Conservation (phyloP, 139 green algal genomes). For the Chlamydomonas applanata region DNA sequence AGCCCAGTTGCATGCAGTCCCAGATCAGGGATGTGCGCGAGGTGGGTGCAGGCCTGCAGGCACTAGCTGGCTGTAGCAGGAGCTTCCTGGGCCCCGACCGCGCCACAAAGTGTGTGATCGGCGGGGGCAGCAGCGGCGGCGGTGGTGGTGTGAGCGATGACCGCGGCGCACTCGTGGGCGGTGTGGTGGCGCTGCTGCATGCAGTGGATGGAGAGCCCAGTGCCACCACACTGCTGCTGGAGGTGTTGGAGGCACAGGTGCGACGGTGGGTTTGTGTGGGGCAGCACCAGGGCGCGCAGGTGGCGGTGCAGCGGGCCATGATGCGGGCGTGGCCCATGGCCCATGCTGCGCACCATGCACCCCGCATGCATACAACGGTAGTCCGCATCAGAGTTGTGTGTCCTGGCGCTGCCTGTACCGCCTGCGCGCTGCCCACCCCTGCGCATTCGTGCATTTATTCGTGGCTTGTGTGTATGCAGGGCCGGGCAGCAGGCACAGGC, state of each 20-base stretch:
- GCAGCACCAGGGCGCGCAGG: background rate
- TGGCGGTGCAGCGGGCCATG: too few relatives aligned
- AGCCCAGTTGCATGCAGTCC: too few relatives aligned
- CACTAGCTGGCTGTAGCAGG: background rate
- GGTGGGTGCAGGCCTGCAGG: constrained; percentile 8
- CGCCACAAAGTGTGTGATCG: constrained; percentile 15
- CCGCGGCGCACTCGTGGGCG: background rate
- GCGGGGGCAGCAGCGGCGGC: background rate
- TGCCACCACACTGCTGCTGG: constrained; percentile 3
- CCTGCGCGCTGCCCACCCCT: too few relatives aligned
- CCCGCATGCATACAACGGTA: too few relatives aligned
- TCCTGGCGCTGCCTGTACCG: too few relatives aligned
- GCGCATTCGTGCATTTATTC: background rate
- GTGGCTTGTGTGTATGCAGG: background rate
- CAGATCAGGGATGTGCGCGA: too few relatives aligned
- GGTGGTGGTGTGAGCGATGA: too few relatives aligned
- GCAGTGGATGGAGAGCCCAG: constrained; percentile 5
- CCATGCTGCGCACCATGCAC: too few relatives aligned
- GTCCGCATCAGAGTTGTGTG: too few relatives aligned
- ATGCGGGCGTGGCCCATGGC: too few relatives aligned
- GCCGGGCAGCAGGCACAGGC: constrained; percentile 2
- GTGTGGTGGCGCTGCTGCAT: background rate
- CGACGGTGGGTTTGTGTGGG: background rate
- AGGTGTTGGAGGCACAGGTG: constrained; percentile 3
- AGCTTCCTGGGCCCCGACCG: constrained; percentile 20